Evolutionary conservation across 768 basidiomycete species (phyloP), one percentile per base, ranked within the genome.

Genomic region (Lentinula raphanica): DNA sequence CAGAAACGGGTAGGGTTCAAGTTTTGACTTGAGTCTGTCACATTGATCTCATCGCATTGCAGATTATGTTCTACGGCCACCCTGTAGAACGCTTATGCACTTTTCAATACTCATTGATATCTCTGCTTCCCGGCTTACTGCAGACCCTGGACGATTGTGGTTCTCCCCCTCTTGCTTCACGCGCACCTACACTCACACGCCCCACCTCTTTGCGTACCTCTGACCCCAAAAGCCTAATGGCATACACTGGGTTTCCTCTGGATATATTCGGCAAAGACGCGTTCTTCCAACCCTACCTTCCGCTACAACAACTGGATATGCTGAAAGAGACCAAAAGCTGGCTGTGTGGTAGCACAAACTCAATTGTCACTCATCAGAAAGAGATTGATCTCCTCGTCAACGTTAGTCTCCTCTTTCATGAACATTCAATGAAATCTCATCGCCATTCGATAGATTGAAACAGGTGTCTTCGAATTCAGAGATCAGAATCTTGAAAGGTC

Each of bases 221-320:
- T 3, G 95, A 99, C 72, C 84, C 86, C 58, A 88, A 86, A 69
- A 95, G 92, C 68, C 82, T 99, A 82, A 78, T 95, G 72, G 80
- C 91, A 13, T 99, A 92, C 69, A 82, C 94, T 67, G 97, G 97
- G 21, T 72, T 99, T n/a, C 97, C 94, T 7, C 75, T 98, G 17
- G 90, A 96, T 67, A 71, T 95, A n/a, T 97, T 96, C 55, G 94
- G 94, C 57, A 88, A 89, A 87, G 91, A 94, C 63, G 82, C 94
- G 3, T 95, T 98, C 75, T 99, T 99, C 74, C 97, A 99, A 69
- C 97, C 97, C 1, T 99, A 98, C 69, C 76, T 98, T 12, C 96
- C 97, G 0, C 71, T 99, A 2, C 97, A 99, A 70, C 95, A 99
- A 72, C 76, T 97, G 5, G 95, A 98, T 60, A 84, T 93, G 72